phyloP scores from a whole-genome alignment of 257 asterid genomes.

The Nicotiana benthamiana region DNA sequence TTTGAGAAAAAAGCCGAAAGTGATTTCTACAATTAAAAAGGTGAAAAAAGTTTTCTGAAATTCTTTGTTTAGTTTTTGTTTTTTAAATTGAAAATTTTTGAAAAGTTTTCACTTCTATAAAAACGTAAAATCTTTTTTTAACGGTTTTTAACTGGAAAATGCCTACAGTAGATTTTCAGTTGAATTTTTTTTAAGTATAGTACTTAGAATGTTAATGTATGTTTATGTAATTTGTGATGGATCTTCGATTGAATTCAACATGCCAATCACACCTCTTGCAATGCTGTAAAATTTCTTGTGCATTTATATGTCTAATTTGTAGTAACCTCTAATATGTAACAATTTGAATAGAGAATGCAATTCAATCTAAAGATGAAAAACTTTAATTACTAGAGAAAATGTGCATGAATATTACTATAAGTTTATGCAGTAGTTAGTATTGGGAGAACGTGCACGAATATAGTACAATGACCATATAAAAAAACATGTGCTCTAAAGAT shows the following conservation, averaged over 20 bases:
- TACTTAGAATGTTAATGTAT: too few relatives aligned
- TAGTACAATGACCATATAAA: neutral
- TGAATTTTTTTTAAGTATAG: too few relatives aligned
- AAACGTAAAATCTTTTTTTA: neutral
- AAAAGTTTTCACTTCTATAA: too few relatives aligned
- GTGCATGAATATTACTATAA: neutral
- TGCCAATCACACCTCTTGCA: neutral
- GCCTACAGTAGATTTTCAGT: neutral
- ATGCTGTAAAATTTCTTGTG: neutral
- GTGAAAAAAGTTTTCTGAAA: neutral
- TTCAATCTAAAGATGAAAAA: neutral
- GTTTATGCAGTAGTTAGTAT: neutral
- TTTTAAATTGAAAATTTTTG: neutral
- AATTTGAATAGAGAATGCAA: neutral
- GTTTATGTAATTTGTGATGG: too few relatives aligned
- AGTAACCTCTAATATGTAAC: too few relatives aligned
- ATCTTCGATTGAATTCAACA: too few relatives aligned
- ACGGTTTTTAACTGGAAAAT: neutral
- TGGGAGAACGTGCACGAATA: neutral
- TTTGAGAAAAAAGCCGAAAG: neutral
- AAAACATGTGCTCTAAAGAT: neutral
- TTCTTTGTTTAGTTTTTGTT: neutral
- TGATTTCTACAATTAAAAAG: neutral
- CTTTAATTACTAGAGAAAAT: neutral
- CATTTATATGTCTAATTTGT: neutral